A percentile compares a stretch with the other conserved stretches of the same genome.
phyloP scores from a whole-genome alignment of 345 rosid genomes.

The Pistacia vera region DNA sequence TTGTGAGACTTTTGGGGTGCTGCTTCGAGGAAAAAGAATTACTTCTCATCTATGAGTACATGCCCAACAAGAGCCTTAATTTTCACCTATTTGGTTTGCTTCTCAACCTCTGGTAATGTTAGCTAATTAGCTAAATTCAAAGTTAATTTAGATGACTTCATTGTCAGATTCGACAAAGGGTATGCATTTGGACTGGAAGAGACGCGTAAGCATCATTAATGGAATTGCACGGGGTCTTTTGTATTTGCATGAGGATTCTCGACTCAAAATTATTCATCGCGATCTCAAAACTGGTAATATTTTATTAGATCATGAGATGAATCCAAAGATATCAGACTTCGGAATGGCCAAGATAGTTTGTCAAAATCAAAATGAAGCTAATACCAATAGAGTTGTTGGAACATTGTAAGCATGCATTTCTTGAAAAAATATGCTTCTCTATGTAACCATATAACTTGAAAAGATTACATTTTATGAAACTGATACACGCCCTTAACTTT shows the following conservation, averaged over 20 bases:
- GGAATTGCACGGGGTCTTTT: constrained; percentile 43
- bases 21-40: constrained; percentile 28
- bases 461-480: no score
- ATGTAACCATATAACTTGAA: no score
- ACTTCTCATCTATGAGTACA: constrained; percentile 24
- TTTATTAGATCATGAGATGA: constrained; percentile 26
- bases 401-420: constrained; percentile 31
- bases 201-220: constrained; percentile 32
- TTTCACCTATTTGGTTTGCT: constrained; percentile 25
- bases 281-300: constrained; percentile 35
- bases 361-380: constrained; percentile 32
- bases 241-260: constrained; percentile 43
- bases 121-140: neutral
- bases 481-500: no score
- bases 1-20: constrained; percentile 28
- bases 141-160: neutral
- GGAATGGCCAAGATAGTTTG: constrained; percentile 38
- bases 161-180: constrained; percentile 11
- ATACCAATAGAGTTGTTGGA: constrained; percentile 37
- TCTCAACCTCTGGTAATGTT: constrained; percentile 1
- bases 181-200: constrained; percentile 25
- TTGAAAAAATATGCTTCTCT: no score
- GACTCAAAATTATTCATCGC: constrained; percentile 36
- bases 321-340: constrained; percentile 36
- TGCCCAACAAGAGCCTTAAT: constrained; percentile 36